Conservation (phyloP, 805 yeast genomes). For the Yamadazyma kitorensis region DNA sequence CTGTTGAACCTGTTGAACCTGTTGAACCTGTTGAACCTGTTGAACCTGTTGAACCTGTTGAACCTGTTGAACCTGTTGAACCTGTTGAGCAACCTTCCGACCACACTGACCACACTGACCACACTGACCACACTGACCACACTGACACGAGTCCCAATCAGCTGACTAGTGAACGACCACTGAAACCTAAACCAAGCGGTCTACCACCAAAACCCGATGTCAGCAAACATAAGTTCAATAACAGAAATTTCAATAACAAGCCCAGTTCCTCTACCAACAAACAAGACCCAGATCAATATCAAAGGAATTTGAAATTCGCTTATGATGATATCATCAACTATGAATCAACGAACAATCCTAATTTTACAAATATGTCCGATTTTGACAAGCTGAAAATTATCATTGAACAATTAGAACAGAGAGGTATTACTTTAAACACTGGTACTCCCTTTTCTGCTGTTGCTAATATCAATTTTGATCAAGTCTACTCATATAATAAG, state of each 20-base stretch:
- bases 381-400: slow-evolving; percentile 30
- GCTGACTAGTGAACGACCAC: slow-evolving; percentile 1
- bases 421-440: slow-evolving; percentile 26
- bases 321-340: slow-evolving; percentile 36
- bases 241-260: neutral
- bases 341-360: slow-evolving; percentile 31
- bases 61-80: slow-evolving; percentile 1
- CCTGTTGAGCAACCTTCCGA: slow-evolving; percentile 1
- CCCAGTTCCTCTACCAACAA: slow-evolving; percentile 1
- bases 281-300: slow-evolving; percentile 11
- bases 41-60: slow-evolving; percentile 1
- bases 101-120: slow-evolving; percentile 3
- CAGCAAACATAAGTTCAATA: slow-evolving; percentile 2
- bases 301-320: slow-evolving; percentile 25
- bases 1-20: slow-evolving; percentile 1
- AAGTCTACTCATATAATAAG: slow-evolving; percentile 42
- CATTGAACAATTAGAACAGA: slow-evolving; percentile 36
- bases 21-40: slow-evolving; percentile 1
- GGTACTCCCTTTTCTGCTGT: slow-evolving; percentile 18
- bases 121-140: slow-evolving; percentile 4
- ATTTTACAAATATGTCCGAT: slow-evolving; percentile 35
- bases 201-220: slow-evolving; percentile 29
- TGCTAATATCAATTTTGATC: slow-evolving; percentile 34
- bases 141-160: neutral
- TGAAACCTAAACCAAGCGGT: slow-evolving; percentile 18